Evolutionary conservation across 2,329 filamentous ascomycete species (phyloP), one percentile per base, ranked within the genome.

Genomic region (Fusarium nisikadoi): DNA sequence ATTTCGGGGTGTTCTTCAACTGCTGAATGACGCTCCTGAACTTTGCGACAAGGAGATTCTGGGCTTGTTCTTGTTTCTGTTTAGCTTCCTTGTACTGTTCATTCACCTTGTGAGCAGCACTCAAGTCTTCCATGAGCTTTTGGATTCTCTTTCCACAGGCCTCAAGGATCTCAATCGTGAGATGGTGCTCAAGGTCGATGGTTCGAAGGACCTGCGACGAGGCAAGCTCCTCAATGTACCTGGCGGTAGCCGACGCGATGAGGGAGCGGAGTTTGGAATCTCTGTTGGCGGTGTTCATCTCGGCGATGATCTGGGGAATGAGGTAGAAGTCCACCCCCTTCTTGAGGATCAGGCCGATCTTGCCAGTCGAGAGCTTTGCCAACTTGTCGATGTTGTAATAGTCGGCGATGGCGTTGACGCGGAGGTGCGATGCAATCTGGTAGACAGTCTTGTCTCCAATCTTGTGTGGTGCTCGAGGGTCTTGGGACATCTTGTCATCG

Each of bases 241-340:
- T 2, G 2, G 38, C 60, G 0, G 27, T 33, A 1, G 33, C 39
- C 0, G 20, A 2, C 5, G 43, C 38, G 17, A 64, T 31, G 12
- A 58, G 35, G 0, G 45, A 20, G 8, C 13, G 19, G 1, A 38
- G n/a, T 1, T 23, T 8, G 0, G 4, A 0, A 0, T 66, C 60
- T 41, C 52, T 19, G 8, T 57, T 57, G 1, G 60, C 36, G 13
- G 23, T 12, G 1, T 11, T 6, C 6, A 35, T 16, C 8, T 66
- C 45, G 6, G 33, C 23, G 3, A 66, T 16, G 7, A 25, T 2
- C 0, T 8, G 12, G 0, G 39, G 52, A 9, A 47, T 47, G 27
- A 47, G 3, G 9, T 0, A 0, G 1, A 17, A 31, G 27, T 47
- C 20, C 0, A n/a, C 0, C 1, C n/a, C 3, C 0, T 8, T 7